These are phyloP conservation scores for Neurospora sp. DNA, from an alignment of 2,329 filamentous ascomycete genomes.

Conservation along the genomic window DNA sequence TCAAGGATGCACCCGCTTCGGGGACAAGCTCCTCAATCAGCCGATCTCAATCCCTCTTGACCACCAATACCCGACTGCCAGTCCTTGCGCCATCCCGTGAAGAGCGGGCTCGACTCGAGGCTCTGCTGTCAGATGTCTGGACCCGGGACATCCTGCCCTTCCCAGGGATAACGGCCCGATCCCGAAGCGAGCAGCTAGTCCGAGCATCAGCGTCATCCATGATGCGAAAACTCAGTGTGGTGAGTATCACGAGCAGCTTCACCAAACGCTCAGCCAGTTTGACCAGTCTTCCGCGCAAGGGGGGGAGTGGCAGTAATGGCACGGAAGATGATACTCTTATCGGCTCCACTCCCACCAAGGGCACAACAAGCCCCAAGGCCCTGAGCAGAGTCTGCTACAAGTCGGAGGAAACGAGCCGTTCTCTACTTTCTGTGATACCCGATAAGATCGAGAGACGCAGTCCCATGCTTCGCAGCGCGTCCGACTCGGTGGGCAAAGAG, in stretches of 20 bases:
- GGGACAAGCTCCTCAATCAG: conserved; percentile 47
- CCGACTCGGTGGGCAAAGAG: conserved; percentile 4
- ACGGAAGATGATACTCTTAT: conserved; percentile 21
- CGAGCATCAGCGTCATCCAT: conserved; percentile 73
- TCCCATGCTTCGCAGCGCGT: background rate
- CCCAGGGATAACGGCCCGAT: conserved; percentile 63
- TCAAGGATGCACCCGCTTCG: conserved; percentile 42
- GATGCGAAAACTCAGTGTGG: conserved; percentile 79
- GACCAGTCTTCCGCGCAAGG: conserved; percentile 12
- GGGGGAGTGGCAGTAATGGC: conserved; percentile 12
- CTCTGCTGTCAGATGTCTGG: conserved; percentile 68
- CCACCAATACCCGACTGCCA: conserved; percentile 53
- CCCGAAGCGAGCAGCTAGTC: conserved; percentile 61
- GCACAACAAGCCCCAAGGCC: background rate
- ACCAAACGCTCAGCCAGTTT: conserved; percentile 34
- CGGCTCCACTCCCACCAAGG: background rate
- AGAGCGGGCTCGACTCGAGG: conserved; percentile 70
- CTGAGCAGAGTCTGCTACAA: background rate
- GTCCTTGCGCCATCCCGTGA: conserved; percentile 64
- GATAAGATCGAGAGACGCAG: conserved; percentile 18
- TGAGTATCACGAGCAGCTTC: conserved; percentile 68
- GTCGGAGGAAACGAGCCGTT: conserved; percentile 7
- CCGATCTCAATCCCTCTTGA: conserved; percentile 70
- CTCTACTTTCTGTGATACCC: conserved; percentile 17
- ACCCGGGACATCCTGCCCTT: conserved; percentile 71